phyloP scores from a whole-genome alignment of 2,329 filamentous ascomycete genomes.

The Onygena corvina region DNA sequence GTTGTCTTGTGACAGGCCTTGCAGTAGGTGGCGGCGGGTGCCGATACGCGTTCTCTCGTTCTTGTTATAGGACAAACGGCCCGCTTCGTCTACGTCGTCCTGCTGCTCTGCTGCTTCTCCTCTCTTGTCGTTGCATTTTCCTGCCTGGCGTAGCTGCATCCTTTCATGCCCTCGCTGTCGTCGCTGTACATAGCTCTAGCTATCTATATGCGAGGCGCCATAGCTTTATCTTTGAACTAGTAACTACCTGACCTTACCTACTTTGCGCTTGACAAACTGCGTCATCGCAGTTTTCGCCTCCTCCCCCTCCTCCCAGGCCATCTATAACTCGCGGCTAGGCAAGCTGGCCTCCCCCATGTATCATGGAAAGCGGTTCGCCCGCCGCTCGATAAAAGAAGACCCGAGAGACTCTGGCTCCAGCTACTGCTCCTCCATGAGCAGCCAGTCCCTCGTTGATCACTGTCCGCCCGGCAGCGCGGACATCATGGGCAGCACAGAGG shows the following conservation, averaged over 20 bases:
- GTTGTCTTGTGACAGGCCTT: conserved; percentile 6
- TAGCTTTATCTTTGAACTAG: too few species aligned
- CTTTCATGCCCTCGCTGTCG: too few species aligned
- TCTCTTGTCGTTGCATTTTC: background rate
- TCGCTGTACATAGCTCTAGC: conserved; percentile 5
- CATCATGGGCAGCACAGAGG: background rate
- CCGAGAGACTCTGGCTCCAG: background rate
- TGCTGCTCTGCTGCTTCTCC: background rate
- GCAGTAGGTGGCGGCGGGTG: background rate
- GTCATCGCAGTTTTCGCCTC: background rate
- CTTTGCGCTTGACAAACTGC: conserved; percentile 3
- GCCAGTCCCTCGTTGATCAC: background rate
- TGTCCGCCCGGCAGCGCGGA: background rate
- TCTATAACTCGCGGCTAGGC: background rate
- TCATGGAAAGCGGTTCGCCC: conserved; percentile 37
- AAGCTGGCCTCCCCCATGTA: conserved; percentile 38
- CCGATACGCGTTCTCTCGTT: background rate
- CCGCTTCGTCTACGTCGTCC: background rate
- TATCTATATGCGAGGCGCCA: background rate
- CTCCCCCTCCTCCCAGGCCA: background rate
- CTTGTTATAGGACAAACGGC: background rate
- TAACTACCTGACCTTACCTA: too few species aligned
- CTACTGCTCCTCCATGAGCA: background rate
- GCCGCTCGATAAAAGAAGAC: conserved; percentile 20
- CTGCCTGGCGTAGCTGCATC: background rate